These are phyloP conservation scores for Neoboletus brunneissimus DNA, from an alignment of 768 basidiomycete genomes.

Conservation along the genomic window DNA sequence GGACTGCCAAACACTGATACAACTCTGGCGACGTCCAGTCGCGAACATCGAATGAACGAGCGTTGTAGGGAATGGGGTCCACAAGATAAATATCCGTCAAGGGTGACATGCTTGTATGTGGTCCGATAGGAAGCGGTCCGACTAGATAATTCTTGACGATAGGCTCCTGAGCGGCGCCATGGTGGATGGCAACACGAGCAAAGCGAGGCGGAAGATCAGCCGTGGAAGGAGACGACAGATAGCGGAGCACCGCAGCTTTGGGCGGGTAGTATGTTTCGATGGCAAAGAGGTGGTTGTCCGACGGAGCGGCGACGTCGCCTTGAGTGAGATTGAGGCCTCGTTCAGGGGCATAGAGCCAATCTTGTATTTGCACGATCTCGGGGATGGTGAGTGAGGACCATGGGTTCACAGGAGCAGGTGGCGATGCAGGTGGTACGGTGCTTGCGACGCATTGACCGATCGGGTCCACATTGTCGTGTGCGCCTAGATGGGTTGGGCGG, in stretches of 20 bases:
- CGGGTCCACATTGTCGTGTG: constrained; percentile 1
- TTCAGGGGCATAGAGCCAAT: constrained; percentile 45
- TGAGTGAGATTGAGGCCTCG: constrained; percentile 49
- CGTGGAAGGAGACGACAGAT: constrained; percentile 37
- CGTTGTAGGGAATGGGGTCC: constrained; percentile 52
- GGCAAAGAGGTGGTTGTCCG: constrained; percentile 50
- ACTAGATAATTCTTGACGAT: constrained; percentile 54
- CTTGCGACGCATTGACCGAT: constrained; percentile 36
- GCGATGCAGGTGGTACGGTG: constrained; percentile 33
- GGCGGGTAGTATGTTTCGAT: constrained; percentile 50
- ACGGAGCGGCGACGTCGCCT: constrained; percentile 27
- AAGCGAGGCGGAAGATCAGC: constrained; percentile 35
- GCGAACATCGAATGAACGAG: constrained; percentile 37
- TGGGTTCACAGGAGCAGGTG: constrained; percentile 45
- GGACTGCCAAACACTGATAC: constrained; percentile 33
- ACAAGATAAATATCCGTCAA: constrained; percentile 53
- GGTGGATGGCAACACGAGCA: constrained; percentile 51
- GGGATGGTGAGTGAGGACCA: constrained; percentile 49
- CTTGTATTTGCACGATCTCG: constrained; percentile 42
- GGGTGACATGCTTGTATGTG: constrained; percentile 38
- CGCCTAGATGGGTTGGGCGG: background rate
- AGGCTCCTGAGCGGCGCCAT: constrained; percentile 42
- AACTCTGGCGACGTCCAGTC: constrained; percentile 27
- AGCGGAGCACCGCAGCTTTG: constrained; percentile 46
- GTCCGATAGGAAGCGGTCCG: constrained; percentile 52